phyloP scores from a whole-genome alignment of 164 flowering plant species.

The Vitis rotundifolia region DNA sequence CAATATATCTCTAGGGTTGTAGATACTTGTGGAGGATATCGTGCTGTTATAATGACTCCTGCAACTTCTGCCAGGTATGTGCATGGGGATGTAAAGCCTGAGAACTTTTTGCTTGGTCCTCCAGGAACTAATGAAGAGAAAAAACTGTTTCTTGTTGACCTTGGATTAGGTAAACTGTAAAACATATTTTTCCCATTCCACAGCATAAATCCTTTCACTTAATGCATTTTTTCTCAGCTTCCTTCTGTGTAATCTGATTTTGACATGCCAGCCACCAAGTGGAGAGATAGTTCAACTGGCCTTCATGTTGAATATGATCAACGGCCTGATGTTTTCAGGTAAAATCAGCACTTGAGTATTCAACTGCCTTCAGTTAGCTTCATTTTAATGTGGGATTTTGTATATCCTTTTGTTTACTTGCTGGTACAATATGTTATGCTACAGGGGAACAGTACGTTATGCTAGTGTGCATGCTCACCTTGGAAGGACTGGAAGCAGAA shows the following conservation, averaged over 20 bases:
- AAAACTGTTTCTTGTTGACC: slow-evolving; percentile 86
- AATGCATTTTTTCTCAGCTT: background rate
- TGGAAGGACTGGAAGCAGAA: slow-evolving; percentile 90
- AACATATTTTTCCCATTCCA: background rate
- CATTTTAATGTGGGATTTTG: background rate
- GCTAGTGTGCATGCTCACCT: slow-evolving; percentile 99
- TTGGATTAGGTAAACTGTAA: slow-evolving; percentile 75
- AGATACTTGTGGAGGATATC: background rate
- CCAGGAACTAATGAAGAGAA: slow-evolving; percentile 87
- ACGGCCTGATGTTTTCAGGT: slow-evolving; percentile 96
- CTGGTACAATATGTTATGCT: slow-evolving; percentile 6
- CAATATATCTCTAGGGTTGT: too few relatives aligned
- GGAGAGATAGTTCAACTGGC: slow-evolving; percentile 78
- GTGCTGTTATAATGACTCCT: slow-evolving; percentile 2
- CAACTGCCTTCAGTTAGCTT: background rate
- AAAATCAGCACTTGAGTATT: background rate
- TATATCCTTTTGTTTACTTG: background rate
- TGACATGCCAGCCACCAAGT: slow-evolving; percentile 63
- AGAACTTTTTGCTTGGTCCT: slow-evolving; percentile 92
- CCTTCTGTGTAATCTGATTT: background rate
- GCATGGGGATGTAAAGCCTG: slow-evolving; percentile 98
- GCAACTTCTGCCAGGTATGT: slow-evolving; percentile 59
- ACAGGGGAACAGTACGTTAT: slow-evolving; percentile 96
- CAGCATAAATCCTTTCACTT: background rate
- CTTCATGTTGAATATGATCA: slow-evolving; percentile 92